Percentiles rank a stretch among this genome's conserved stretches.
Conservation (phyloP, 2,329 filamentous ascomycete species). For the Lachnellula suecica region DNA sequence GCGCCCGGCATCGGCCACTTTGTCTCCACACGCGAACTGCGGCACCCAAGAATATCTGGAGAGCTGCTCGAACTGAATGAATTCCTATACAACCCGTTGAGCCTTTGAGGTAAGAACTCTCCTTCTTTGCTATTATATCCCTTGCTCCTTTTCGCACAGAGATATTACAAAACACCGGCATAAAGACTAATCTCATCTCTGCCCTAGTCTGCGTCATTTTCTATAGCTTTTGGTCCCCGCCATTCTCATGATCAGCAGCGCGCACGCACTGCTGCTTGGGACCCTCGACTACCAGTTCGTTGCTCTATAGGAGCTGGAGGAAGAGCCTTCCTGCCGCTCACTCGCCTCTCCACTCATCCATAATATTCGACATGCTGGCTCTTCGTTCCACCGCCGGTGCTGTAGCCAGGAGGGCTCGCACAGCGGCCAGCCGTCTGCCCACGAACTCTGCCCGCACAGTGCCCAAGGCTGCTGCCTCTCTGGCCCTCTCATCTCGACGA, state of each 20-base stretch:
- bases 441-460: constrained; percentile 22
- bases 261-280: constrained; percentile 21
- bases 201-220: constrained; percentile 28
- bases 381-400: constrained; percentile 30
- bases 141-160: not conserved
- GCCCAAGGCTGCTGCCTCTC: constrained; percentile 28
- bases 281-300: constrained; percentile 19
- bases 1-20: constrained; percentile 10
- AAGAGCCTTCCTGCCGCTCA: constrained; percentile 12
- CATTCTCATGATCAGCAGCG: constrained; percentile 28
- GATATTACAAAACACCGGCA: not conserved
- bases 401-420: constrained; percentile 31
- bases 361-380: constrained; percentile 30
- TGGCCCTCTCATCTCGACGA: constrained; percentile 25
- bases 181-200: not conserved
- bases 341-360: constrained; percentile 22
- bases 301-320: constrained; percentile 29
- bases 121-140: not conserved
- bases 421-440: constrained; percentile 25
- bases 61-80: not conserved
- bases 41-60: constrained; percentile 1
- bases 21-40: constrained; percentile 8
- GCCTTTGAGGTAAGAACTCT: constrained; percentile 14
- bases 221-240: constrained; percentile 19
- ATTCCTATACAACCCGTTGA: constrained; percentile 13